phyloP scores from a whole-genome alignment of 305 asterid species.

The Rubia balearica region DNA sequence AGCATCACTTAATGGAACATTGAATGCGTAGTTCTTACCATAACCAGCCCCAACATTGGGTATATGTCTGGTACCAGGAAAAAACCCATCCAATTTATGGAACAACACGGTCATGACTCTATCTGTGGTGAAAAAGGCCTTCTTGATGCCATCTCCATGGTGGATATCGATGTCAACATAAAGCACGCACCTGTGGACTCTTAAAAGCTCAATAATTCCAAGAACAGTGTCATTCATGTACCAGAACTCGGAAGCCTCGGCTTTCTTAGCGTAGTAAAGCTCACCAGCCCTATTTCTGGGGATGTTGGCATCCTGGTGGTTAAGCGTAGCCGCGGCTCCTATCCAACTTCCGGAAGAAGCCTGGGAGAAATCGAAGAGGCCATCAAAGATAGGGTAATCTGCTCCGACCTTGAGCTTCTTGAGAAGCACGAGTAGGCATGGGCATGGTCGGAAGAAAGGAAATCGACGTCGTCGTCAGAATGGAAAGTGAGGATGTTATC shows the following conservation, averaged over 20 bases:
- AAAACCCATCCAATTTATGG: constrained; percentile 76
- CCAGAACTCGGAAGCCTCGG: constrained; percentile 57
- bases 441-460: too few species aligned
- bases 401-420: too few species aligned
- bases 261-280: constrained; percentile 53
- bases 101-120: constrained; percentile 82
- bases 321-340: too few species aligned
- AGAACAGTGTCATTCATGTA: constrained; percentile 53
- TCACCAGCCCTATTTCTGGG: constrained; percentile 64
- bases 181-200: constrained; percentile 59
- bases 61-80: constrained; percentile 85
- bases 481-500: too few species aligned
- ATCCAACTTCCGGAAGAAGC: too few species aligned
- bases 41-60: constrained; percentile 46
- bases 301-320: constrained; percentile 49
- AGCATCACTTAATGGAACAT: constrained; percentile 82
- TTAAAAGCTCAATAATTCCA: constrained; percentile 49
- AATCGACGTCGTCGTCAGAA: too few species aligned
- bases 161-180: constrained; percentile 80
- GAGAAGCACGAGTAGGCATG: too few species aligned
- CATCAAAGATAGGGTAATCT: too few species aligned
- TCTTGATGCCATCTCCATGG: constrained; percentile 92
- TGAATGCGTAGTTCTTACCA: constrained; percentile 73
- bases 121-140: constrained; percentile 74
- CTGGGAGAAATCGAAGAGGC: too few species aligned